phyloP scores from a whole-genome alignment of 2,329 filamentous ascomycete genomes.

The Aureobasidium sp. region DNA sequence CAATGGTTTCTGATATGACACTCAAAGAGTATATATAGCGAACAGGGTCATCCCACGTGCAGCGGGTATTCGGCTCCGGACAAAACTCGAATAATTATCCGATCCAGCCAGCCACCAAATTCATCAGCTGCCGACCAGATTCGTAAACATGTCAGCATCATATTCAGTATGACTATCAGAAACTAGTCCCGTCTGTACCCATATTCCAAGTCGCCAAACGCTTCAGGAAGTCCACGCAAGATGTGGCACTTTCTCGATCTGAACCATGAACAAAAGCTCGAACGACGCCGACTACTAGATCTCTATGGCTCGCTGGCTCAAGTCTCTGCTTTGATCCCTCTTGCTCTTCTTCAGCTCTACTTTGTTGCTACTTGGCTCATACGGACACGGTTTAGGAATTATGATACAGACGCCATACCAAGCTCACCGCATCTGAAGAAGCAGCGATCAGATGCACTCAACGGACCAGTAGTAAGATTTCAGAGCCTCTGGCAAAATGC shows the following conservation, averaged over 20 bases:
- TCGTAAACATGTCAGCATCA: neutral
- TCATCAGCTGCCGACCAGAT: neutral
- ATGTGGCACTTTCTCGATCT: slow-evolving; percentile 46
- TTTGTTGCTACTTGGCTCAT: slow-evolving; percentile 29
- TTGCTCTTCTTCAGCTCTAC: slow-evolving; percentile 34
- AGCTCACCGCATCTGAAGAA: slow-evolving; percentile 34
- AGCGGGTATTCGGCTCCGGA: neutral
- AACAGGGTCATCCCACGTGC: neutral
- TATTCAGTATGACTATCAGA: neutral
- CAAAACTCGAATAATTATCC: neutral
- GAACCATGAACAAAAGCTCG: slow-evolving; percentile 39
- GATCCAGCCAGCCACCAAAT: neutral
- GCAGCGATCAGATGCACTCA: slow-evolving; percentile 19
- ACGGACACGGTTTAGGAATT: slow-evolving; percentile 14
- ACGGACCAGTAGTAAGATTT: slow-evolving; percentile 21
- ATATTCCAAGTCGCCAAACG: no score
- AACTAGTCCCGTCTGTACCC: neutral
- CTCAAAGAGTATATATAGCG: no score
- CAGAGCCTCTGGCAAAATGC: slow-evolving; percentile 23
- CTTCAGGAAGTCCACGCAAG: neutral
- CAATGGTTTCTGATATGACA: no score
- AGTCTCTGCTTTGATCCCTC: slow-evolving; percentile 40
- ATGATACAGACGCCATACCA: slow-evolving; percentile 24
- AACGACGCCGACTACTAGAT: slow-evolving; percentile 45
- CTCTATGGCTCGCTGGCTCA: slow-evolving; percentile 48